These are phyloP conservation scores for Rhizopogon vesiculosus DNA, from an alignment of 768 basidiomycete genomes.

Conservation along the genomic window DNA sequence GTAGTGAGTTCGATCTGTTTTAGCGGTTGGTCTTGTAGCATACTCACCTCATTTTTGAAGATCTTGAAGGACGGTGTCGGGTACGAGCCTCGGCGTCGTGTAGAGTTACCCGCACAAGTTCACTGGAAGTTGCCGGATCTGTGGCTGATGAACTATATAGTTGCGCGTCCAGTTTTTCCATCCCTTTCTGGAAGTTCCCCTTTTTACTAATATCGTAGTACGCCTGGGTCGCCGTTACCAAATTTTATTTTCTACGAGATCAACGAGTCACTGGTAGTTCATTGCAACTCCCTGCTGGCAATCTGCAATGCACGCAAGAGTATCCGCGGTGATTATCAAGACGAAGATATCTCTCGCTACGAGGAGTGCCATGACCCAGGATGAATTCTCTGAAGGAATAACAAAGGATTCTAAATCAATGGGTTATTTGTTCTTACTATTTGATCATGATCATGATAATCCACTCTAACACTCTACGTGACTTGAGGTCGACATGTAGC, in stretches of 20 bases:
- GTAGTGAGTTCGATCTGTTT: constrained; percentile 12
- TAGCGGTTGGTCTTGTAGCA: neutral
- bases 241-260: neutral
- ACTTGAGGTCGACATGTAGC: too few species aligned
- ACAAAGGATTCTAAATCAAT: too few species aligned
- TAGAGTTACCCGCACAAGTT: neutral
- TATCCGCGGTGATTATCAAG: constrained; percentile 26
- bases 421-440: too few species aligned
- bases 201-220: constrained; percentile 32
- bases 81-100: neutral
- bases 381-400: too few species aligned
- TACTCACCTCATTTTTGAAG: constrained; percentile 59
- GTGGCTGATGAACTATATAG: constrained; percentile 31
- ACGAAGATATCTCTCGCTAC: constrained; percentile 3
- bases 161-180: neutral
- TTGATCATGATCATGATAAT: too few species aligned
- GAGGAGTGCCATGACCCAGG: too few species aligned
- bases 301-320: constrained; percentile 46
- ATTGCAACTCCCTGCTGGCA: constrained; percentile 52
- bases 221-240: constrained; percentile 42
- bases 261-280: constrained; percentile 28
- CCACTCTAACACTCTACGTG: too few species aligned
- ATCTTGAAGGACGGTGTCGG: constrained; percentile 13
- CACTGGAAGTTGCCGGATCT: constrained; percentile 20
- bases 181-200: constrained; percentile 15